A percentile compares a stretch with the other conserved stretches of the same genome.
phyloP scores from a whole-genome alignment of 148 eudicot genomes.

The Vaccinium corymbosum region DNA sequence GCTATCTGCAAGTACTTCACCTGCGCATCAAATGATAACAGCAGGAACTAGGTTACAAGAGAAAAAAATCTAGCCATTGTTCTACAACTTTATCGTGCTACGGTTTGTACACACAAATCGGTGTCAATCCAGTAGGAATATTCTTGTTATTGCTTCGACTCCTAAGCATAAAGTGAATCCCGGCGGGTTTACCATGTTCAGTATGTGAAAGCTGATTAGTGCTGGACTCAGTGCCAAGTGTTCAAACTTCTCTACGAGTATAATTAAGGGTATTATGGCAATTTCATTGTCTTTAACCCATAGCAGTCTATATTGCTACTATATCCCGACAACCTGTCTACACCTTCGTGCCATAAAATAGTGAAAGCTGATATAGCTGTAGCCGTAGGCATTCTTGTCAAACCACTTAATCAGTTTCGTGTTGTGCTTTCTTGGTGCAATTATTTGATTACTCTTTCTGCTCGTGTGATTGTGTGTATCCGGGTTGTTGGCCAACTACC shows the following conservation, averaged over 20 bases:
- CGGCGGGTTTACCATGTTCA: not conserved
- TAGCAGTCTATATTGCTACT: not conserved
- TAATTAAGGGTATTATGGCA: not conserved
- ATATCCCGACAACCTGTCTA: not conserved
- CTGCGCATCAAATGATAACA: constrained; percentile 30
- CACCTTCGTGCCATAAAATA: not conserved
- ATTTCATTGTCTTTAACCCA: not conserved
- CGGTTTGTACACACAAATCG: not conserved
- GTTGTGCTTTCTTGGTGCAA: not conserved
- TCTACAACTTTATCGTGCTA: not conserved
- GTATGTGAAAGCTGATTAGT: not conserved
- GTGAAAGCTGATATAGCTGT: not conserved
- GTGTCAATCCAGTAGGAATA: not conserved
- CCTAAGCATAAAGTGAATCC: not conserved
- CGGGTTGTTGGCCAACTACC: not conserved
- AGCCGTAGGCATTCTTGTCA: not conserved
- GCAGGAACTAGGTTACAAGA: not conserved
- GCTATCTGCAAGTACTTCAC: constrained; percentile 83
- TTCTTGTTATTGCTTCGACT: not conserved
- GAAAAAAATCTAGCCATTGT: constrained; percentile 1
- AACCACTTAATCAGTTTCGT: not conserved
- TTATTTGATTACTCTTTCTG: not conserved
- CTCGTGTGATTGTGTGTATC: not conserved
- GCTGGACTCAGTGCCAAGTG: not conserved
- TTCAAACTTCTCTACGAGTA: not conserved